phyloP scores from a whole-genome alignment of 2,329 filamentous ascomycete species.

The Nannizzia gypsea region DNA sequence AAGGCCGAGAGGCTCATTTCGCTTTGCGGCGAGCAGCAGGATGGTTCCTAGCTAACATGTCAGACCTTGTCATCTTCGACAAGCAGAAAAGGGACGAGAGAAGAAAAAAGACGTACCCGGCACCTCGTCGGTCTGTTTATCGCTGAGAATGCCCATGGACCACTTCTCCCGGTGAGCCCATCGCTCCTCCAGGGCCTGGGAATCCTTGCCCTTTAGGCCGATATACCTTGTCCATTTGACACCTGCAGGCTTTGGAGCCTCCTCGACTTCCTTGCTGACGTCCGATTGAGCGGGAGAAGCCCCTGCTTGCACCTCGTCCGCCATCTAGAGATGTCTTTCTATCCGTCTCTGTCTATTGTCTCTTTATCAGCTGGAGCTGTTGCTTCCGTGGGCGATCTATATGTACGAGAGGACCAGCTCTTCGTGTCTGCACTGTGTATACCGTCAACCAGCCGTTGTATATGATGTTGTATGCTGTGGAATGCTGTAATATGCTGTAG shows the following conservation, averaged over 20 bases:
- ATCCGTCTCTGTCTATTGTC: not conserved
- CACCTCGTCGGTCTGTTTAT: slow-evolving; percentile 70
- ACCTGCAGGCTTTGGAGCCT: not conserved
- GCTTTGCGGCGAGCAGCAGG: slow-evolving; percentile 47
- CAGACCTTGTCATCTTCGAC: not conserved
- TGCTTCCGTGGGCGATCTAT: not conserved
- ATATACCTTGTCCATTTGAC: slow-evolving; percentile 14
- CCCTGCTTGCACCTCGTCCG: not conserved
- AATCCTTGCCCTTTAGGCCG: slow-evolving; percentile 7
- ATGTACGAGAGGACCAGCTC: not conserved
- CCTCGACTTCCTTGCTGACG: slow-evolving; percentile 1
- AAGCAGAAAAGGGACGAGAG: not conserved
- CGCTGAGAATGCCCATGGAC: slow-evolving; percentile 71
- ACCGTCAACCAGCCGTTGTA: not conserved
- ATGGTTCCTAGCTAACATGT: slow-evolving; percentile 41
- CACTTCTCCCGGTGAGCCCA: slow-evolving; percentile 31
- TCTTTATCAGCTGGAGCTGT: too few species aligned
- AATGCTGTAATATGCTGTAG: not conserved
- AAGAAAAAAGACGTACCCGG: slow-evolving; percentile 49
- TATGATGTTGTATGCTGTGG: not conserved
- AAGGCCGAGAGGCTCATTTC: slow-evolving; percentile 51
- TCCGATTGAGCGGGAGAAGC: not conserved
- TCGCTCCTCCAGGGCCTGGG: slow-evolving; percentile 4
- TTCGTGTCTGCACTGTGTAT: not conserved
- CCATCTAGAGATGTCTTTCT: not conserved